A percentile compares a stretch with the other conserved stretches of the same genome.
Evolutionary conservation across 139 green algal genomes (phyloP).

Genomic region (Spirogloea muscicola): DNA sequence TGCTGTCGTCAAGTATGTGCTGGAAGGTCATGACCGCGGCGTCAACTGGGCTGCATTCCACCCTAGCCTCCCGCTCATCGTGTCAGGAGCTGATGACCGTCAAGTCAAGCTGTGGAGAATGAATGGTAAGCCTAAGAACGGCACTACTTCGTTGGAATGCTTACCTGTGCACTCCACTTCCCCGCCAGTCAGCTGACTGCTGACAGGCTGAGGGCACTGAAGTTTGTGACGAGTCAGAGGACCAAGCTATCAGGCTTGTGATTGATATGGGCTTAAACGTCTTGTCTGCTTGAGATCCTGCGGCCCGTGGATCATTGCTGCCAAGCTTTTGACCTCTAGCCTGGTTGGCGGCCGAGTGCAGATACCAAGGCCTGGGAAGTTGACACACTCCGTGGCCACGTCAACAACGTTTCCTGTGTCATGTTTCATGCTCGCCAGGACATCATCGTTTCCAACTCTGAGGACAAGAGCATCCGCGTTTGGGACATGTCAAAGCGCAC

Average conservation of each 20-base stretch:
- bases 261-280: too few relatives aligned
- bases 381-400: slow-evolving; percentile 97
- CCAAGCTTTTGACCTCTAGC: too few relatives aligned
- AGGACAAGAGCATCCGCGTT: slow-evolving; percentile 97
- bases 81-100: slow-evolving; percentile 97
- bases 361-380: slow-evolving; percentile 99
- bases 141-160: too few relatives aligned
- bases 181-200: too few relatives aligned
- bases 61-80: slow-evolving; percentile 93
- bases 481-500: slow-evolving; percentile 99
- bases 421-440: slow-evolving; percentile 98
- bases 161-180: too few relatives aligned
- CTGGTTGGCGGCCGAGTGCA: too few relatives aligned
- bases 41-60: slow-evolving; percentile 99
- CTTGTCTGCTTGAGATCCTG: too few relatives aligned
- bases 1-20: slow-evolving; percentile 97
- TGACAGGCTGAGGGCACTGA: too few relatives aligned
- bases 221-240: too few relatives aligned
- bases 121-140: slow-evolving; percentile 65
- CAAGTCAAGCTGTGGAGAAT: slow-evolving; percentile 99
- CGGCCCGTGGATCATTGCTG: too few relatives aligned
- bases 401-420: slow-evolving; percentile 99
- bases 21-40: slow-evolving; percentile 97
- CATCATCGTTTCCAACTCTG: slow-evolving; percentile 95
- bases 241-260: too few relatives aligned